Base-by-base conservation (phyloP, 352 stramenopile genomes). In the Plasmopara halstedii region DNA sequence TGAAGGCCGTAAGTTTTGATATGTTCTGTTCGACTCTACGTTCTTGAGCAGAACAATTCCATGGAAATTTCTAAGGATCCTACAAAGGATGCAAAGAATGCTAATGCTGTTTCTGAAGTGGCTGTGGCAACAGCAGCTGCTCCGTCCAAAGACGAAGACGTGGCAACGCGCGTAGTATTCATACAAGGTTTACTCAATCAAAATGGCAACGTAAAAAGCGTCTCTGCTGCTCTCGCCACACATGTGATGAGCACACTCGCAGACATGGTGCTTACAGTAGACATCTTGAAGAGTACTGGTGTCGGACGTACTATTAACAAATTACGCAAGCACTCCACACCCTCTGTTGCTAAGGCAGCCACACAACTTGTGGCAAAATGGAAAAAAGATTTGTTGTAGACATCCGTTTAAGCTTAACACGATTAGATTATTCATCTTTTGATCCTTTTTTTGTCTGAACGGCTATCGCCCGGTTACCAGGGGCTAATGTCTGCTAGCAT, bases 251-350 rank as follows among this genome's bases (percentile, higher is more conserved):
- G 26, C 22, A 85, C 71, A 17, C 76, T 94, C 18, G 56, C 69
- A 25, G 67, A 49, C 29, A 74, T 94, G 66, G 52, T 62, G 41
- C 64, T 94, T 27, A 91, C 67, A 38, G 78, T 94, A 42, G 79
- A 91, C 47, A 85, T 89, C 48, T 59, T 94, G 32, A 94, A 94
- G 56, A 68, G 43, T 40, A 94, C 82, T 18, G 82, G 82, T 43
- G 45, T 94, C 14, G 82, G 82, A 1, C 73, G 77, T 35, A 82
- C 79, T 37, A 89, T 94, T 58, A 91, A 91, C 65, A 94, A 94
- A 50, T 59, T 94, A 17, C 73, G 80, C 33, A 94, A 94, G 56
- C 82, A 94, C 32, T 48, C 61, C 15, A 58, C 62, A 21, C 53
- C 79, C 4, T 52, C 78, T 1, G 82, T 94, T 7, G 72, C 79